These are phyloP conservation scores for Leishmania tropica DNA, from an alignment of 208 protist genomes.

Conservation along the genomic window DNA sequence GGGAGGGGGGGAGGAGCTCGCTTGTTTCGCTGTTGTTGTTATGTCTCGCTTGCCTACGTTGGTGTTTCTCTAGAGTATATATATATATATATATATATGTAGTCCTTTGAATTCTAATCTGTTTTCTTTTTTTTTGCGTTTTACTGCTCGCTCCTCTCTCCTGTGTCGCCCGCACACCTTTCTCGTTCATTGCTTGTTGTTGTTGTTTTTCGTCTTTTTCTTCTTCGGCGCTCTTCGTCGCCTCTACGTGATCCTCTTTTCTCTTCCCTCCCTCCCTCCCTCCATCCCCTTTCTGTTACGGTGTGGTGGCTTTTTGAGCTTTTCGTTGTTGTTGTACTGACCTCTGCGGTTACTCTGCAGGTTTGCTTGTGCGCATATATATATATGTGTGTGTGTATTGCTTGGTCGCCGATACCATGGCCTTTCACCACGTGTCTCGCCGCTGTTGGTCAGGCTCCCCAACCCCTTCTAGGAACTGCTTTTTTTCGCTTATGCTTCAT, in stretches of 20 bases:
- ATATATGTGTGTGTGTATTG: no score
- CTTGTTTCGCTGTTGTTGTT: no score
- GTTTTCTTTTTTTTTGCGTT: neutral
- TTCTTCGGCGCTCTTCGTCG: neutral
- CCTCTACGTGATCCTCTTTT: neutral
- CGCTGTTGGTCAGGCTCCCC: no score
- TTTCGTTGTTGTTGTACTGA: neutral
- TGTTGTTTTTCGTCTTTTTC: neutral
- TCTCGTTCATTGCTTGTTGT: neutral
- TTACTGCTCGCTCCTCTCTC: neutral
- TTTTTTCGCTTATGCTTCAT: no score
- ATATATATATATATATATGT: neutral
- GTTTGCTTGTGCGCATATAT: neutral
- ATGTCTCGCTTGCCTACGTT: no score
- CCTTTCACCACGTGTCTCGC: no score
- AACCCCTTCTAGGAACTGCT: no score
- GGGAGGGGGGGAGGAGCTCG: no score
- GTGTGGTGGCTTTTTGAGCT: neutral
- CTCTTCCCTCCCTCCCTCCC: neutral
- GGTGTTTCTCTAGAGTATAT: no score
- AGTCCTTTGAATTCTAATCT: neutral
- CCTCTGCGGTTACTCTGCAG: neutral
- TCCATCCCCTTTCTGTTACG: no score
- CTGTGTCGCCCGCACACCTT: neutral
- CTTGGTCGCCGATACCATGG: no score